Base-by-base conservation (phyloP, 495 filamentous ascomycete genomes). In the Tirmania nivea region DNA sequence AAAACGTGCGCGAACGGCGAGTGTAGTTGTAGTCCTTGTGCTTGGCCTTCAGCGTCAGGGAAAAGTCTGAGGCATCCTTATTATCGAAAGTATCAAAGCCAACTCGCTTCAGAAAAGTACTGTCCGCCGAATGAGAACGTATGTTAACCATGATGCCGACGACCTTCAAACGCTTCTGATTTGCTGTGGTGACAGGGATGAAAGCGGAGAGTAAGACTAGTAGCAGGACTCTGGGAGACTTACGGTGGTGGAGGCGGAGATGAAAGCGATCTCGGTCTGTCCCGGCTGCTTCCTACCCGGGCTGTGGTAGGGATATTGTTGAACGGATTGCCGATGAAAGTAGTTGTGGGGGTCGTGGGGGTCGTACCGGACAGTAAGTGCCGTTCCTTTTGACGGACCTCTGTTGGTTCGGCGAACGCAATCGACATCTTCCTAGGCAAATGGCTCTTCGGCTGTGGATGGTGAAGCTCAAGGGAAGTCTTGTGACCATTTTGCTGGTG, bases 81-180 rank as follows among this genome's bases (percentile, higher is more conserved):
- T 86, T 86, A 55, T 87, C 81, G 57, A 95, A 86, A 14, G 88
- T 95, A 69, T 97, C 84, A 65, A 97, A 97, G 17, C 83, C 88
- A 54, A 97, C 89, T 52, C 62, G 62, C 49, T 65, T 65, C 21
- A 64, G 31, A 54, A 65, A 65, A 21, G 62, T 62, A 39, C 60
- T 62, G 52, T 58, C 50, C 20, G 48, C 42, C 42, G 19, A 19
- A 47, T 14, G 19, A 47, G 42, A 47, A 19, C 42, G 42, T 47
- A 47, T 47, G 14, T 14, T 19, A 20, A 11, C 12, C 25, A 50
- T n/a, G 2, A 12, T 21, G 48, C 6, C n/a, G n/a, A 21, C 16
- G 5, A 14, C 39, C 39, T 25, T 50, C 16, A 50, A 50, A 19
- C n/a, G 20, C 5, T 21, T 50, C 21, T 5, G 7, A 19, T 50